A percentile compares a stretch with the other conserved stretches of the same genome.
Conservation (phyloP, 2,329 filamentous ascomycete genomes). For the Berkeleyomyces rouxiae region DNA sequence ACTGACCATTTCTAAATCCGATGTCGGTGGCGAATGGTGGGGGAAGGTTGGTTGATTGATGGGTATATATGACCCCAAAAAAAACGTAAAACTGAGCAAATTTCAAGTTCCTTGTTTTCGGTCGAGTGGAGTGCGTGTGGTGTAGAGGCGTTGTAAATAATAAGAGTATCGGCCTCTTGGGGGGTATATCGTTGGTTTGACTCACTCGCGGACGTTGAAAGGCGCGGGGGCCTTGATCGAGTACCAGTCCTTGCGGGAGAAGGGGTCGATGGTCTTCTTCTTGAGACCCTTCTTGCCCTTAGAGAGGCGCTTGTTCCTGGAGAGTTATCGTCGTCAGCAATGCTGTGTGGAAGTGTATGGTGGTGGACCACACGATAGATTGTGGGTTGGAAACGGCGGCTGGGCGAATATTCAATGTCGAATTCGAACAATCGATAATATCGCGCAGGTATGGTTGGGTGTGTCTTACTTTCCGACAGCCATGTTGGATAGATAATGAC, state of each 20-base stretch:
- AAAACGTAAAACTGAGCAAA: neutral
- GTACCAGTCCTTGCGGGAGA: slow-evolving; percentile 99
- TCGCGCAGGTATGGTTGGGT: neutral
- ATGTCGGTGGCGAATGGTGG: neutral
- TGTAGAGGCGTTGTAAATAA: neutral
- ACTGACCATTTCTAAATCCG: neutral
- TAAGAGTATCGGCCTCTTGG: neutral
- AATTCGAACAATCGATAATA: neutral
- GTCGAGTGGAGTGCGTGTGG: too few species aligned
- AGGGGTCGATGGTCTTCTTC: slow-evolving; percentile 97
- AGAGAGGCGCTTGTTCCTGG: slow-evolving; percentile 98
- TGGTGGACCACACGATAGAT: neutral
- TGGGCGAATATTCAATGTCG: neutral
- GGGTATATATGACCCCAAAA: too few species aligned
- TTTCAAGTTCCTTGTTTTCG: neutral
- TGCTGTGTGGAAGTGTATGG: neutral
- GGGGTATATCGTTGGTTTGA: slow-evolving; percentile 15
- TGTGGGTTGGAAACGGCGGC: neutral
- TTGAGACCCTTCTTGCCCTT: slow-evolving; percentile 99
- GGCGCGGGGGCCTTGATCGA: slow-evolving; percentile 94
- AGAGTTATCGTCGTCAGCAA: slow-evolving; percentile 17
- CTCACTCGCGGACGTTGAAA: slow-evolving; percentile 94
- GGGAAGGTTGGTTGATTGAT: neutral
- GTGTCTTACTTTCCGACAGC: slow-evolving; percentile 41
- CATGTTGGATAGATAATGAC: slow-evolving; percentile 37